Evolutionary conservation across 768 basidiomycete genomes (phyloP).

Genomic region (Clitopilus hobsonii): DNA sequence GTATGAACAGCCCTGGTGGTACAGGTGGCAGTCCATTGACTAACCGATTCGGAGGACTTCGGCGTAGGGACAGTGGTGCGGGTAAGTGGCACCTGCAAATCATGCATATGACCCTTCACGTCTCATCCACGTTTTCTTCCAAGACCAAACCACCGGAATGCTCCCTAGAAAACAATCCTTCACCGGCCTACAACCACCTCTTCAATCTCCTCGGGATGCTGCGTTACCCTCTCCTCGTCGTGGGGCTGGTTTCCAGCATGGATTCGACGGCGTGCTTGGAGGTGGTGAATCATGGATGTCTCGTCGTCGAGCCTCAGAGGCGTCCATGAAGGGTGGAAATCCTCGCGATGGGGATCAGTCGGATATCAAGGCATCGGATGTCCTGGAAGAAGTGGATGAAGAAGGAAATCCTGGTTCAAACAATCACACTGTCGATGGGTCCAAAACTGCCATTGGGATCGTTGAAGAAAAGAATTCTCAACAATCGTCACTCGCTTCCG

Average conservation of each 20-base stretch:
- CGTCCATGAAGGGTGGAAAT: slow-evolving; percentile 37
- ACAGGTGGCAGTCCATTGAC: slow-evolving; percentile 53
- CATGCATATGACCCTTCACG: slow-evolving; percentile 2
- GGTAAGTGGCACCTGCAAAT: slow-evolving; percentile 33
- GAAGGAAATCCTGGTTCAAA: slow-evolving; percentile 2
- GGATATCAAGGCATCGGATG: slow-evolving; percentile 39
- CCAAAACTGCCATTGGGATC: not conserved
- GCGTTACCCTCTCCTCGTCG: slow-evolving; percentile 63
- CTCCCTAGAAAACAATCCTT: slow-evolving; percentile 67
- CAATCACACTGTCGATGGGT: not conserved
- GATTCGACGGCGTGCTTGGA: slow-evolving; percentile 71
- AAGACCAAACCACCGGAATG: slow-evolving; percentile 55
- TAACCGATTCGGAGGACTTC: slow-evolving; percentile 59
- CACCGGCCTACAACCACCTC: slow-evolving; percentile 53
- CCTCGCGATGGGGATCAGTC: slow-evolving; percentile 29
- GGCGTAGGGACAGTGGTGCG: slow-evolving; percentile 62
- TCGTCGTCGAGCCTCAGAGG: slow-evolving; percentile 59
- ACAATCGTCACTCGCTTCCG: slow-evolving; percentile 3
- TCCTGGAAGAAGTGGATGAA: slow-evolving; percentile 59
- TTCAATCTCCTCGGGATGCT: slow-evolving; percentile 53
- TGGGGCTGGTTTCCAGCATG: slow-evolving; percentile 51
- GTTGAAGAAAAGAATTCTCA: not conserved
- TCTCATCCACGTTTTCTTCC: slow-evolving; percentile 13
- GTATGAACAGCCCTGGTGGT: slow-evolving; percentile 39
- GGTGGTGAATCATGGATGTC: slow-evolving; percentile 67